These are phyloP conservation scores for Lipomyces spencermartinsiae DNA, from an alignment of 805 yeast species.

Conservation along the genomic window DNA sequence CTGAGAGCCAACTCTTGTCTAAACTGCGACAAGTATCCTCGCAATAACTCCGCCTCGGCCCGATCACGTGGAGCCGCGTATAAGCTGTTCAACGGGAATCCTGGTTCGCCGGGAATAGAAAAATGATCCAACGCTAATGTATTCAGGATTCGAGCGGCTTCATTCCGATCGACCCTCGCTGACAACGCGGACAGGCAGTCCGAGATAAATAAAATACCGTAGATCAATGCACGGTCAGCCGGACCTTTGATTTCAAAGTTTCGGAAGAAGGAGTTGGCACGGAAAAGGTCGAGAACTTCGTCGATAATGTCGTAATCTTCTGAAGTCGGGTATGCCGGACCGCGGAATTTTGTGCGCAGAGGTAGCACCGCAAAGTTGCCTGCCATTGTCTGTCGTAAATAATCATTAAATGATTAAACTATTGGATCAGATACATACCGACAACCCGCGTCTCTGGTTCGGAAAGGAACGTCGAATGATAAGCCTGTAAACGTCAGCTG, in stretches of 20 bases:
- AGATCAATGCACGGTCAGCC: slow-evolving; percentile 88
- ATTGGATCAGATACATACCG: slow-evolving; percentile 28
- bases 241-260: slow-evolving; percentile 97
- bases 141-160: slow-evolving; percentile 61
- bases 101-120: slow-evolving; percentile 92
- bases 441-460: slow-evolving; percentile 44
- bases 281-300: slow-evolving; percentile 86
- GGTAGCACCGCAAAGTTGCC: slow-evolving; percentile 85
- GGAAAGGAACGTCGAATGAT: slow-evolving; percentile 47
- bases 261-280: slow-evolving; percentile 95
- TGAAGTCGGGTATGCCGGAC: slow-evolving; percentile 85
- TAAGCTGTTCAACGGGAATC: slow-evolving; percentile 87
- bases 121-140: slow-evolving; percentile 88
- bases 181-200: slow-evolving; percentile 78
- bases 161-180: slow-evolving; percentile 46
- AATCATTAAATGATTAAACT: neutral
- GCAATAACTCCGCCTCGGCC: slow-evolving; percentile 76
- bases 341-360: slow-evolving; percentile 79
- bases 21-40: slow-evolving; percentile 85
- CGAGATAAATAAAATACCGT: slow-evolving; percentile 88
- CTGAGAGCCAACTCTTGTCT: slow-evolving; percentile 92
- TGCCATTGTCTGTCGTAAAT: slow-evolving; percentile 46
- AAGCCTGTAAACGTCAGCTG: slow-evolving; percentile 42
- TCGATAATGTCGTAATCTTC: slow-evolving; percentile 87
- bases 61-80: slow-evolving; percentile 75